Conservation (phyloP, 2,329 filamentous ascomycete species). For the Aspergillus sp. region DNA sequence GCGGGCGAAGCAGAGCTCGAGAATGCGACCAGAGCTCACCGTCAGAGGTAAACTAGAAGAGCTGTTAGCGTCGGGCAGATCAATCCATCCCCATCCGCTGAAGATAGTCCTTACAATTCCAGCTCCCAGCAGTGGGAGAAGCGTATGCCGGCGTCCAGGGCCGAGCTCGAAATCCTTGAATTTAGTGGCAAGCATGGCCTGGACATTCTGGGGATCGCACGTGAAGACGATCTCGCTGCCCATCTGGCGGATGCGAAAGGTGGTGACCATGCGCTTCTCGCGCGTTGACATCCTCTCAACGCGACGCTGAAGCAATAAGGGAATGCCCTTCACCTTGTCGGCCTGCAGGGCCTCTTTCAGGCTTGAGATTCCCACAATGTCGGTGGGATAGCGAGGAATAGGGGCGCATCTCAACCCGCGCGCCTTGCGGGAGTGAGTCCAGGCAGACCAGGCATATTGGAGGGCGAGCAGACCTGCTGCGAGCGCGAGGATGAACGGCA, state of each 20-base stretch:
- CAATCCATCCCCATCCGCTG: too few species aligned
- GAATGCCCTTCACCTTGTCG: constrained; percentile 27
- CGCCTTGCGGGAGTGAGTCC: constrained; percentile 29
- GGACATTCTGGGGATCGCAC: constrained; percentile 63
- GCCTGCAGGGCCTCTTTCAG: constrained; percentile 24
- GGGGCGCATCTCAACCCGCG: constrained; percentile 25
- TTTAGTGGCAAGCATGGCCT: constrained; percentile 79
- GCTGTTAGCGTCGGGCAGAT: constrained; percentile 5
- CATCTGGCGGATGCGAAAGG: constrained; percentile 25
- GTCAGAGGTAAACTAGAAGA: constrained; percentile 62
- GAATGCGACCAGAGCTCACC: constrained; percentile 74
- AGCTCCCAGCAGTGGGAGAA: constrained; percentile 36
- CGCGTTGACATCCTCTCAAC: constrained; percentile 20
- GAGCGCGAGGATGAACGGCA: constrained; percentile 23
- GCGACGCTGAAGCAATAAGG: constrained; percentile 20
- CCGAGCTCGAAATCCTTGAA: constrained; percentile 85
- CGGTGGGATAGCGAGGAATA: constrained; percentile 27
- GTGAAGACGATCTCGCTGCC: constrained; percentile 29
- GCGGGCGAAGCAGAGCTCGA: constrained; percentile 78
- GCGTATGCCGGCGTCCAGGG: constrained; percentile 66
- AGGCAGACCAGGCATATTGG: constrained; percentile 21
- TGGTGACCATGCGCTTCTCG: constrained; percentile 27
- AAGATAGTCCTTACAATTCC: constrained; percentile 44
- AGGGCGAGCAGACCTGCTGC: constrained; percentile 25
- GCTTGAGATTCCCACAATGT: constrained; percentile 27